A percentile compares a stretch with the other conserved stretches of the same genome.
Evolutionary conservation across 768 basidiomycete species (phyloP).

Genomic region (Galerina sulciceps): DNA sequence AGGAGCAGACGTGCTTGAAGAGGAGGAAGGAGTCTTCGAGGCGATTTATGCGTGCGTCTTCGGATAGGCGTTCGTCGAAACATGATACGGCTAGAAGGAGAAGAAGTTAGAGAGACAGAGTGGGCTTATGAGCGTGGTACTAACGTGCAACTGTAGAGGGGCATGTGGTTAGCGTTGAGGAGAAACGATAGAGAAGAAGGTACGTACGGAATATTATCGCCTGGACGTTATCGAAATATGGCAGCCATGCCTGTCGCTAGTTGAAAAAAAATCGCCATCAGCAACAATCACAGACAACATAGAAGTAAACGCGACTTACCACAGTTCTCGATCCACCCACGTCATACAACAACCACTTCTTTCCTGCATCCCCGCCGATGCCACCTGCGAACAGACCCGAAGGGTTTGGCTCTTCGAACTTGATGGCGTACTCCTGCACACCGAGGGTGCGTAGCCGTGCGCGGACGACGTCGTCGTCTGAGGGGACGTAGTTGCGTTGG

Average conservation of each 20-base stretch:
- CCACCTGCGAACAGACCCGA: constrained; percentile 3
- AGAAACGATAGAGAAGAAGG: constrained; percentile 25
- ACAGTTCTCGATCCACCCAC: constrained; percentile 67
- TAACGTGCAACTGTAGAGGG: constrained; percentile 51
- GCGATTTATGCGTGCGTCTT: constrained; percentile 67
- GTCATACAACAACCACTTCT: constrained; percentile 71
- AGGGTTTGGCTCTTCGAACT: constrained; percentile 40
- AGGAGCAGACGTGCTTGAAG: constrained; percentile 67
- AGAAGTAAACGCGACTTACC: constrained; percentile 38
- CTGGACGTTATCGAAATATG: constrained; percentile 74
- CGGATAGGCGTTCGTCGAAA: constrained; percentile 51
- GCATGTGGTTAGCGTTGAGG: constrained; percentile 2
- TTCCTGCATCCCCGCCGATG: constrained; percentile 35
- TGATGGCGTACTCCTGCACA: constrained; percentile 69
- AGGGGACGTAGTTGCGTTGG: constrained; percentile 56
- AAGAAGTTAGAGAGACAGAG: constrained; percentile 20
- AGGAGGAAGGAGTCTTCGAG: constrained; percentile 75
- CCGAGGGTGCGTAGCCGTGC: constrained; percentile 72
- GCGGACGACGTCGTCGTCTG: constrained; percentile 66
- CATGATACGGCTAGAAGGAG: constrained; percentile 43
- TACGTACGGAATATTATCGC: constrained; percentile 77
- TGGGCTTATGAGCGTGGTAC: constrained; percentile 38
- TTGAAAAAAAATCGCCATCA: background rate
- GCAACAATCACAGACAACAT: background rate
- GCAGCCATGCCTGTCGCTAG: constrained; percentile 73